A percentile compares a stretch with the other conserved stretches of the same genome.
phyloP scores from a whole-genome alignment of 2,329 filamentous ascomycete species.

The Epichloe gansuensis region DNA sequence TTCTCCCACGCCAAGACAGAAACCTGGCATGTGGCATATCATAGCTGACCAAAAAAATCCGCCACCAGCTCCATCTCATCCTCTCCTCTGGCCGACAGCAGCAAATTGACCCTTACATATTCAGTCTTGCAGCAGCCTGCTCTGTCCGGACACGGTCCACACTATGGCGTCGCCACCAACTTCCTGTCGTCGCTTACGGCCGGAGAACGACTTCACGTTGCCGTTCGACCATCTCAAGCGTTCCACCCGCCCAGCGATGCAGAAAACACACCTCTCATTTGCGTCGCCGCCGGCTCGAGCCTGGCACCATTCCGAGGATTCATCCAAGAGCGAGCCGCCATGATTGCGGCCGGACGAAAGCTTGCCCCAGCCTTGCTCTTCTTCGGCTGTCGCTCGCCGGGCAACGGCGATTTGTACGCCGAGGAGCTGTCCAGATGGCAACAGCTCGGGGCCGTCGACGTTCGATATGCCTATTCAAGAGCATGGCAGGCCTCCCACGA shows the following conservation, averaged over 20 bases:
- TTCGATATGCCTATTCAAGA: conserved; percentile 46
- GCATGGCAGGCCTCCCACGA: conserved; percentile 29
- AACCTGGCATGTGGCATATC: too few species aligned
- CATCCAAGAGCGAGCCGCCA: conserved; percentile 45
- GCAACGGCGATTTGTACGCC: conserved; percentile 46
- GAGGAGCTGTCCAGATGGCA: conserved; percentile 49
- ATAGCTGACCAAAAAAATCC: neutral
- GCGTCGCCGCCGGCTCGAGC: conserved; percentile 40
- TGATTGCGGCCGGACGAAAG: conserved; percentile 34
- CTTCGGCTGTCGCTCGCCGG: conserved; percentile 45
- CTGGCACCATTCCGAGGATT: conserved; percentile 52
- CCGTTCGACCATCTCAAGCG: conserved; percentile 29
- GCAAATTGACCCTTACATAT: conserved; percentile 53
- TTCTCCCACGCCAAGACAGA: neutral
- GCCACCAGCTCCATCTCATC: conserved; percentile 53
- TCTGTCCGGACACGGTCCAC: conserved; percentile 32
- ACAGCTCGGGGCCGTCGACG: conserved; percentile 42
- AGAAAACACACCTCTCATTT: conserved; percentile 36
- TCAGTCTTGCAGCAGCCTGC: conserved; percentile 47
- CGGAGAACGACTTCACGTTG: conserved; percentile 34
- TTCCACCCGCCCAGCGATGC: conserved; percentile 37
- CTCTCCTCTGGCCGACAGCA: conserved; percentile 48
- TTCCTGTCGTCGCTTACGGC: conserved; percentile 40
- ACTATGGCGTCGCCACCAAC: conserved; percentile 47
- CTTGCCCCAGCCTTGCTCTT: conserved; percentile 53